Percentiles rank a stretch among this genome's conserved stretches.
Evolutionary conservation across 257 asterid genomes (phyloP).

Genomic region (Petrea volubilis): DNA sequence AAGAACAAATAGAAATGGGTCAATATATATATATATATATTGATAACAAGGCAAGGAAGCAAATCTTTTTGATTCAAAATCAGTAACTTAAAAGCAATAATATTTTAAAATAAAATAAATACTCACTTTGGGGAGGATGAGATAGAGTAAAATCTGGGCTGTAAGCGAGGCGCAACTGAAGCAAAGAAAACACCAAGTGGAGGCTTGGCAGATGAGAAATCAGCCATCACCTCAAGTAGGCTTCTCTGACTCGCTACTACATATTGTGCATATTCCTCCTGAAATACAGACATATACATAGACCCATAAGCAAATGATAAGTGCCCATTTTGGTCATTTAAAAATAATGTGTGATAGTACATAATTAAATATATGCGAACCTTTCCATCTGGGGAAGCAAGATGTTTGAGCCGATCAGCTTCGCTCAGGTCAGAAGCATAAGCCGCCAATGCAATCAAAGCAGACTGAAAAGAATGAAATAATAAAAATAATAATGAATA

Average conservation of each 20-base stretch:
- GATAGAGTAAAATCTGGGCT: constrained; percentile 92
- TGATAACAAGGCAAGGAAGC: neutral
- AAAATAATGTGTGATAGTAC: neutral
- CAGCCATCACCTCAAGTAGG: constrained; percentile 91
- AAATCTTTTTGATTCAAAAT: neutral
- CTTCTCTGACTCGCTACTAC: constrained; percentile 81
- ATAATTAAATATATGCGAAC: constrained; percentile 38
- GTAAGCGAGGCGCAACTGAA: constrained; percentile 88
- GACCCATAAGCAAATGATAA: constrained; percentile 23
- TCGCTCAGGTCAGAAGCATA: constrained; percentile 80
- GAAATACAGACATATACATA: constrained; percentile 20
- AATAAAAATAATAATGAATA: too few species aligned
- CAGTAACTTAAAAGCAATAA: neutral
- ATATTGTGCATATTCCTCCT: constrained; percentile 94
- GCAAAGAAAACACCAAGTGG: constrained; percentile 97
- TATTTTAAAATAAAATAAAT: neutral
- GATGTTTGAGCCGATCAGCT: constrained; percentile 79
- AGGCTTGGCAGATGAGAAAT: constrained; percentile 91
- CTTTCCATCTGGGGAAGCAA: constrained; percentile 98
- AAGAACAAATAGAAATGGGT: constrained; percentile 18
- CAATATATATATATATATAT: neutral
- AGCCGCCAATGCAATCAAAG: constrained; percentile 77
- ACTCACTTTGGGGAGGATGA: constrained; percentile 93
- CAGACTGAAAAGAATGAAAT: constrained; percentile 51
- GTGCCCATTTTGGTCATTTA: too few species aligned